Base-by-base conservation (phyloP, 129 eudicot genomes). In the Rutidosis leptorrhynchoides region DNA sequence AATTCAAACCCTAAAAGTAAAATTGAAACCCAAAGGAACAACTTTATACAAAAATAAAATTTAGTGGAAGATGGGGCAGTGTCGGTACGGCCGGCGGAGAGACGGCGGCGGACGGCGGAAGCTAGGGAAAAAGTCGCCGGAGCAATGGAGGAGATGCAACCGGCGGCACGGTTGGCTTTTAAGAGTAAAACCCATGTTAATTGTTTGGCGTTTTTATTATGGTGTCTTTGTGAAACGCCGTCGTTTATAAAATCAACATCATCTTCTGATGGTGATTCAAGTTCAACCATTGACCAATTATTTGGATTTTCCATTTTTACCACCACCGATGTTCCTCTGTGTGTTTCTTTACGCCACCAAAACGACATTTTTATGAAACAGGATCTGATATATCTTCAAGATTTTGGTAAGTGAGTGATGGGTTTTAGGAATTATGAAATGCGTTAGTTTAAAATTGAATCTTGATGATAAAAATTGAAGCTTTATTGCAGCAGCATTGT, bases 221-320 rank as follows among this genome's bases (percentile, higher is more conserved):
- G 65, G 29, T 73, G 33, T 14, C 64, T 55, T 58, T 57, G 62
- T 0, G 82, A 51, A 7, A 64, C 77, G 74, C 43, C 76, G 67
- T 69, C 86, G 82, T 71, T 71, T 24, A 74, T 27, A 6, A 58
- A 58, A 58, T 58, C 63, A 24, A n/a, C n/a, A n/a, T 87, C 98
- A 28, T 87, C 97, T 11, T 80, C 90, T 4, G 82, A 65, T 10
- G 92, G 82, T 3, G 77, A 67, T 61, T 87, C 81, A 0, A 90
- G 78, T 58, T 90, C 95, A n/a, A 80, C 89, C 85, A 91, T 91
- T n/a, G 96, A 85, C 98, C 98, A 91, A 65, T 89, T 85, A 64
- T 91, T 91, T 0, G 96, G 96, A 67, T 91, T 87, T 68, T 91
- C 96, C 96, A 91, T 87, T 48, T 91, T 87, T 8, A 91, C 94